Base-by-base conservation (phyloP, 768 basidiomycete species). In the Leucosporidium yakuticum region DNA sequence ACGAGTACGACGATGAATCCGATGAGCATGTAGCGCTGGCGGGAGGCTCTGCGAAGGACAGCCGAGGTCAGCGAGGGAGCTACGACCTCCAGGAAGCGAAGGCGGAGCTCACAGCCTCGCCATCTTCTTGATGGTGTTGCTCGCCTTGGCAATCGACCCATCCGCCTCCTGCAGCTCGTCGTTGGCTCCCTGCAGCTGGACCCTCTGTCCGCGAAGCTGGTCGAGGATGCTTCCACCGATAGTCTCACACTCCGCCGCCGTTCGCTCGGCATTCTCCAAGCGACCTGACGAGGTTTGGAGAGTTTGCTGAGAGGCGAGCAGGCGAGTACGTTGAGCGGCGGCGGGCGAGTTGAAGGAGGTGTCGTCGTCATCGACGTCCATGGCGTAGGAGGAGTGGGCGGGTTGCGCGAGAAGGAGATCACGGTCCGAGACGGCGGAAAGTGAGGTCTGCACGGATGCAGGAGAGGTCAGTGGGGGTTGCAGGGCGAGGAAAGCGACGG, bases 211-310 rank as follows among this genome's bases (percentile, higher is more conserved):
- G 44, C 78, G 68, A 20, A 81, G 65, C 65, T 79, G 78, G 55
- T 77, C 67, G 58, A 81, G 60, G 29, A 80, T 79, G 36, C 77
- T 78, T 27, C 78, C 79, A 0, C 80, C 80, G 21, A 81, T 77
- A 73, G 79, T 78, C 60, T 81, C 80, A 12, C 78, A 80, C 75
- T 81, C 80, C 39, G 79, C 67, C 11, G 80, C 80, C 17, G 80
- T 78, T n/a, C 79, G 71, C 49, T 79, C 78, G 1, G 79, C 77
- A 62, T 80, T 79, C 31, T 80, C 79, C 21, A 81, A 67, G 34
- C 80, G 68, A 25, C 73, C 68, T 12, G 75, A 70, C 3, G 72
- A 65, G 17, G 57, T 49, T 25, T 55, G 49, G 47, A 73, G 60
- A 0, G 49, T 53, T 27, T 39, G 39, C 21, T 65, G 67, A n/a